Evolutionary conservation across 805 yeast genomes (phyloP).

Genomic region (Teunomyces stri): DNA sequence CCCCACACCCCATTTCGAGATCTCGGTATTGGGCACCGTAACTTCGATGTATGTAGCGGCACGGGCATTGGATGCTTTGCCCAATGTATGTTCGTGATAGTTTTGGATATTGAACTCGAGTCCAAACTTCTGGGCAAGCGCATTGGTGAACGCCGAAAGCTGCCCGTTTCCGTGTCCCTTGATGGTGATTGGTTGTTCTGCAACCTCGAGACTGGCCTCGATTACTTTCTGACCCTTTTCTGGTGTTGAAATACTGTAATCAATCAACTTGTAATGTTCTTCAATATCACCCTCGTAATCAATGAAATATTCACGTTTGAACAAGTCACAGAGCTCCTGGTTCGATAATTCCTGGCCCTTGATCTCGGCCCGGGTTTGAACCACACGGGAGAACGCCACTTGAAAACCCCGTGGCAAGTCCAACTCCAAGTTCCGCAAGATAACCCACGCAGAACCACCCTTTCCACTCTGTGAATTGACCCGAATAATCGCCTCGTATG

Average conservation of each 20-base stretch:
- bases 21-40: slow-evolving; percentile 14
- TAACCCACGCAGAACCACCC: slow-evolving; percentile 90
- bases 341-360: slow-evolving; percentile 70
- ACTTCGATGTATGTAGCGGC: slow-evolving; percentile 71
- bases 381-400: slow-evolving; percentile 68
- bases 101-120: slow-evolving; percentile 58
- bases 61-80: slow-evolving; percentile 63
- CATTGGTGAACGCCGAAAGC: slow-evolving; percentile 69
- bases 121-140: slow-evolving; percentile 49
- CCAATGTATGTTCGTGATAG: slow-evolving; percentile 79
- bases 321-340: slow-evolving; percentile 61
- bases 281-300: slow-evolving; percentile 32
- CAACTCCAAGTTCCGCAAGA: slow-evolving; percentile 68
- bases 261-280: slow-evolving; percentile 37
- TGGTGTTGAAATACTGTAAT: slow-evolving; percentile 46
- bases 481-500: slow-evolving; percentile 88
- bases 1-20: slow-evolving; percentile 84
- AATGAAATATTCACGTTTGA: slow-evolving; percentile 56
- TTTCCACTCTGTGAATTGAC: slow-evolving; percentile 87
- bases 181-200: slow-evolving; percentile 39
- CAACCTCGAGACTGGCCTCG: slow-evolving; percentile 48
- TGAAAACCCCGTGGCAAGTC: slow-evolving; percentile 82
- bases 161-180: slow-evolving; percentile 80
- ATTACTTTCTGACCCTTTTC: slow-evolving; percentile 43
- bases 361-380: slow-evolving; percentile 66